A percentile compares a stretch with the other conserved stretches of the same genome.
Conservation (phyloP, 805 yeast genomes). For the Sungouiella thailandica region DNA sequence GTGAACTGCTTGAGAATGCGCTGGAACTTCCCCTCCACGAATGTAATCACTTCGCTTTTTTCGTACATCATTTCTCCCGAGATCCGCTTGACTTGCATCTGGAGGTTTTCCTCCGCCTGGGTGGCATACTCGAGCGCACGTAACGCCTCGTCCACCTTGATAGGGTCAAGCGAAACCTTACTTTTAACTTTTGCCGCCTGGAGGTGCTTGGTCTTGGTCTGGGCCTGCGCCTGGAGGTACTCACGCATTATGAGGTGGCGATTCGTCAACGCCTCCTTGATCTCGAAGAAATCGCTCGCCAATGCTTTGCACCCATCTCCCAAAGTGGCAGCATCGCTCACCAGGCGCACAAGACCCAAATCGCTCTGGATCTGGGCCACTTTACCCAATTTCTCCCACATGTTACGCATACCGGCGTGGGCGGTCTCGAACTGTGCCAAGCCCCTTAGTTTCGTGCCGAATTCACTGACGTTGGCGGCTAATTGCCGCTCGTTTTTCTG, state of each 20-base stretch:
- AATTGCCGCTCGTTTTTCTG: slow-evolving; percentile 54
- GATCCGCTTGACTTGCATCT: slow-evolving; percentile 73
- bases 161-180: slow-evolving; percentile 72
- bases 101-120: slow-evolving; percentile 66
- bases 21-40: slow-evolving; percentile 54
- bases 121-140: slow-evolving; percentile 74
- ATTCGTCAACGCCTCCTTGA: slow-evolving; percentile 90
- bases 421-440: slow-evolving; percentile 39
- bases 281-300: slow-evolving; percentile 71
- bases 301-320: slow-evolving; percentile 70
- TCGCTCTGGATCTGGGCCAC: slow-evolving; percentile 71
- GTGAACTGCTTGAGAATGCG: slow-evolving; percentile 54
- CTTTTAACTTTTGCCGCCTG: slow-evolving; percentile 68
- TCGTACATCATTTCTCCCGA: slow-evolving; percentile 83
- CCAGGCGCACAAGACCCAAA: slow-evolving; percentile 63
- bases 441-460: slow-evolving; percentile 35
- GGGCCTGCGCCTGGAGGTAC: slow-evolving; percentile 69
- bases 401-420: slow-evolving; percentile 65
- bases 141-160: slow-evolving; percentile 87
- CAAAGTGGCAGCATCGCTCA: slow-evolving; percentile 65
- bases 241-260: slow-evolving; percentile 92
- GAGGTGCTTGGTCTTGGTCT: slow-evolving; percentile 63
- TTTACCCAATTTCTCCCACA: slow-evolving; percentile 78
- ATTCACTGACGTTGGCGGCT: slow-evolving; percentile 44
- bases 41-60: slow-evolving; percentile 51